Percentiles rank a stretch among this genome's conserved stretches.
Conservation (phyloP, 441 rosid genomes). For the Jatropha podagrica region DNA sequence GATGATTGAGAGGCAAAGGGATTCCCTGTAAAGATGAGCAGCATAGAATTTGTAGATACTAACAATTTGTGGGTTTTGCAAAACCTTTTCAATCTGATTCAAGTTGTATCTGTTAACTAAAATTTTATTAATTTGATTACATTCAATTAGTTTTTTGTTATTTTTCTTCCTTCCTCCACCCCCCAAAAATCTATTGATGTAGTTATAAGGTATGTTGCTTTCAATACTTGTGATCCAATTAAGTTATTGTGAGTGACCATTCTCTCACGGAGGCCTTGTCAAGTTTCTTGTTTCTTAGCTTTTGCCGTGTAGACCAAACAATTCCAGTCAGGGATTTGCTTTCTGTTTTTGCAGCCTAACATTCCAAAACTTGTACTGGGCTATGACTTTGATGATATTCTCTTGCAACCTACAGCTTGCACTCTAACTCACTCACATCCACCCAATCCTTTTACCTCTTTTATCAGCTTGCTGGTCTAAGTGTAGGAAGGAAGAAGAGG, state of each 20-base stretch:
- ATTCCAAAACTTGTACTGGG: constrained; percentile 15
- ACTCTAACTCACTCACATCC: no score
- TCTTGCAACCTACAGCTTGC: not conserved
- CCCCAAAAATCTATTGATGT: not conserved
- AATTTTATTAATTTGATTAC: not conserved
- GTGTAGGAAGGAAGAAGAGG: not conserved
- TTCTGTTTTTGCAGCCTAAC: constrained; percentile 29
- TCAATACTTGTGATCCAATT: no score
- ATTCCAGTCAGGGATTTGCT: not conserved
- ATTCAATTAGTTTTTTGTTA: not conserved
- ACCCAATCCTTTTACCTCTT: not conserved
- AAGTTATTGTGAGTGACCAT: no score
- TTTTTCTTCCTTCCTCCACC: not conserved
- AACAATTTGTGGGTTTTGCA: no score
- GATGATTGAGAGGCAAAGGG: constrained; percentile 55
- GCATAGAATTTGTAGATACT: no score
- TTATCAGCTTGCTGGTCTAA: not conserved
- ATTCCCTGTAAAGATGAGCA: no score
- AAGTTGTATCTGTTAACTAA: not conserved
- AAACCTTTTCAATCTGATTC: not conserved
- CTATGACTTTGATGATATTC: not conserved
- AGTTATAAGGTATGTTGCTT: not conserved
- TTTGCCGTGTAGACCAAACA: constrained; percentile 39
- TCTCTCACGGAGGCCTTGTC: no score
- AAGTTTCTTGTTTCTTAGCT: constrained; percentile 21